These are phyloP conservation scores for Pythium guiyangense DNA, from an alignment of 352 stramenopile genomes.

Conservation along the genomic window DNA sequence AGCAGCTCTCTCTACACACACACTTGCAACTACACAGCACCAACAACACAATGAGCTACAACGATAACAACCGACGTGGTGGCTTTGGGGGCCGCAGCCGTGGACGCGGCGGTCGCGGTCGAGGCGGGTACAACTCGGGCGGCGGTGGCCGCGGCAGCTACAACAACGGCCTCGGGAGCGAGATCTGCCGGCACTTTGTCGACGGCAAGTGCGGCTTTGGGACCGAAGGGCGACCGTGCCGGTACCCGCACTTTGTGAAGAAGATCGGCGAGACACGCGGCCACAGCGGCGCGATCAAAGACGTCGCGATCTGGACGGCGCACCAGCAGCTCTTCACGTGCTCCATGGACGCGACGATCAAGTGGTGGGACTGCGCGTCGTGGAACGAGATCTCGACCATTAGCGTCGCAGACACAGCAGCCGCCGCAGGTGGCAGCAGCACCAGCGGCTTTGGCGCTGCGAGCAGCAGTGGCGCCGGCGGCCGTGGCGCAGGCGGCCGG, in stretches of 20 bases:
- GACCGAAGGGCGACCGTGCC: conserved; percentile 49
- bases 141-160: conserved; percentile 29
- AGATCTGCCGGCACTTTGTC: conserved; percentile 68
- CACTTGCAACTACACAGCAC: too few species aligned
- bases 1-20: neutral
- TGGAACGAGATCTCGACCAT: conserved; percentile 82
- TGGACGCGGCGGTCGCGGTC: conserved; percentile 24
- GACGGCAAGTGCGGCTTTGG: conserved; percentile 62
- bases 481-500: conserved; percentile 7
- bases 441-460: conserved; percentile 14
- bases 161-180: conserved; percentile 32
- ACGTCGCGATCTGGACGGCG: conserved; percentile 70
- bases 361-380: conserved; percentile 79
- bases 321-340: conserved; percentile 79
- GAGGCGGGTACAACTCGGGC: conserved; percentile 28
- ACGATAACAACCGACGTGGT: conserved; percentile 29
- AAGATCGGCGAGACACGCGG: conserved; percentile 78
- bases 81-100: conserved; percentile 62
- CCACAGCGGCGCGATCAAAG: conserved; percentile 68
- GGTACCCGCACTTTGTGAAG: conserved; percentile 79
- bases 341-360: conserved; percentile 60
- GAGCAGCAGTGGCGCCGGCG: conserved; percentile 12
- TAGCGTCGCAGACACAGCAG: conserved; percentile 31
- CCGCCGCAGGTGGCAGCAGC: conserved; percentile 1
- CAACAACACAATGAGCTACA: conserved; percentile 50